These are phyloP conservation scores for Pterocarpus santalinus DNA, from an alignment of 306 rosid species.

Conservation along the genomic window DNA sequence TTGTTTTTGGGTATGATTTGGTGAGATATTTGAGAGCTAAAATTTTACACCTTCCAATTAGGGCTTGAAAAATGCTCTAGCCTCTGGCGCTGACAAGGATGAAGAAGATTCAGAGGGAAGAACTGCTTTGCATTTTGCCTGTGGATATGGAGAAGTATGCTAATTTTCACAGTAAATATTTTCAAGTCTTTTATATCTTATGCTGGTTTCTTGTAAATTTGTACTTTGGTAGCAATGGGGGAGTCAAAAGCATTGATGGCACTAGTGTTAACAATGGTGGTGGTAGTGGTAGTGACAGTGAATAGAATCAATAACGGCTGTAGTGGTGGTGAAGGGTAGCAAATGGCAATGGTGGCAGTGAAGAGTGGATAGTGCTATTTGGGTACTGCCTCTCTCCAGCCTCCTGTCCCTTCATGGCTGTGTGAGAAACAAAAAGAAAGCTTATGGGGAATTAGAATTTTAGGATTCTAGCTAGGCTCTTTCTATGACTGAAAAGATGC, in stretches of 20 bases:
- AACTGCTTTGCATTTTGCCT: constrained; percentile 97
- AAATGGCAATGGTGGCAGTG: background rate
- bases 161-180: constrained; percentile 6
- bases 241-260: background rate
- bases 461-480: background rate
- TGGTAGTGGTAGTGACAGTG: background rate
- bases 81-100: constrained; percentile 92
- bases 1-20: constrained; percentile 28
- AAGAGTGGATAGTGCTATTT: constrained; percentile 20
- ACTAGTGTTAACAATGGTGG: too few relatives aligned
- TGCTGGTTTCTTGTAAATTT: background rate
- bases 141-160: constrained; percentile 99
- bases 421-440: constrained; percentile 4
- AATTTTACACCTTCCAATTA: constrained; percentile 45
- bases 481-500: background rate
- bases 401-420: background rate
- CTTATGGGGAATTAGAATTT: background rate
- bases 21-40: constrained; percentile 42
- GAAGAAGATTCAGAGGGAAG: constrained; percentile 99
- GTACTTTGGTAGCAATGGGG: background rate
- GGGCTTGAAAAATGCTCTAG: constrained; percentile 90
- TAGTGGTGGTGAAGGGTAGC: background rate
- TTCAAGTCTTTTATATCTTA: constrained; percentile 2
- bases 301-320: background rate
- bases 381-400: background rate